Conservation (phyloP, 257 asterid species). For the Voacanga thouarsii region DNA sequence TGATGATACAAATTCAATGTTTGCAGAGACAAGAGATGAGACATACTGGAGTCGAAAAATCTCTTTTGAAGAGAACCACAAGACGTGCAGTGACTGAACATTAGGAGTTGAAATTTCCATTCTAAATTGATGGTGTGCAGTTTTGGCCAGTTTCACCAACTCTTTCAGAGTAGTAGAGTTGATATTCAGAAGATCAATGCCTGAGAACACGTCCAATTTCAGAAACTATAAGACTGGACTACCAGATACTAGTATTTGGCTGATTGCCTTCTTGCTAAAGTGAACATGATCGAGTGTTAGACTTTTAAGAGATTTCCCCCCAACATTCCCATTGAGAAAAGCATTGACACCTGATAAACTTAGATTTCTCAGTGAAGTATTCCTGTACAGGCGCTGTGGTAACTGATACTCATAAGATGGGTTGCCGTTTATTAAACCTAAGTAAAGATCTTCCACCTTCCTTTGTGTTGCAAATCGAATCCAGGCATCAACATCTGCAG, state of each 20-base stretch:
- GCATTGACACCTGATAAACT: background rate
- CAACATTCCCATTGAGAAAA: background rate
- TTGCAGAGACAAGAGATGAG: conserved; percentile 9
- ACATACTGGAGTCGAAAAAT: background rate
- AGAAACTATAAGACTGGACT: conserved; percentile 3
- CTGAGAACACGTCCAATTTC: background rate
- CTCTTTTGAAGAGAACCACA: too few species aligned
- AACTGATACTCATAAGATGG: background rate
- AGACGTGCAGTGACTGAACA: background rate
- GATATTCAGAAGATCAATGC: background rate
- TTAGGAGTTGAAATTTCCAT: conserved; percentile 22
- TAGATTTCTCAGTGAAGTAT: conserved; percentile 9
- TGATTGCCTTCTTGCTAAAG: background rate
- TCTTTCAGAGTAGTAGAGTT: background rate
- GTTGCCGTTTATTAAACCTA: background rate
- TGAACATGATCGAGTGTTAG: background rate
- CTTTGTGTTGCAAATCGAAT: conserved; percentile 8
- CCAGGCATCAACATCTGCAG: conserved; percentile 9
- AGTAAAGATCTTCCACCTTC: conserved; percentile 11
- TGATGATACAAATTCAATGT: background rate
- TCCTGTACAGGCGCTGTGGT: conserved; percentile 3
- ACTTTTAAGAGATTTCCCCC: conserved; percentile 16
- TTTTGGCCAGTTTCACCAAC: background rate
- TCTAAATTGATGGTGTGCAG: background rate
- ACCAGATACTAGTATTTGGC: background rate